These are phyloP conservation scores for Diplogelasinospora grovesii DNA, from an alignment of 495 filamentous ascomycete genomes.

Conservation along the genomic window DNA sequence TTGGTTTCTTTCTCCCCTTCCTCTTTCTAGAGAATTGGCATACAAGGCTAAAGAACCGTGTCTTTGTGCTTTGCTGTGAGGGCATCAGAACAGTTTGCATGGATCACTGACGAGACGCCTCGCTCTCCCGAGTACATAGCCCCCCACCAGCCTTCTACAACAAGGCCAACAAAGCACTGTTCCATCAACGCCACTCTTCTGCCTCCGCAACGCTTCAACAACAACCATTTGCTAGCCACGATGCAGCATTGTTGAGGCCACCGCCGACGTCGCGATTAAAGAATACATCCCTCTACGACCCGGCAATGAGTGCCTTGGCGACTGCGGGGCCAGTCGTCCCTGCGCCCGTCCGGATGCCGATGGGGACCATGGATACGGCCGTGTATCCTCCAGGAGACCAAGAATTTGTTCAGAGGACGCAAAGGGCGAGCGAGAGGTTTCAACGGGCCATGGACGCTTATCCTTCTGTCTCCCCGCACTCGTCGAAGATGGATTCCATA, in stretches of 20 bases:
- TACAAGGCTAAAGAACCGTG: too few relatives aligned
- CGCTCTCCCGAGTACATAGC: not conserved
- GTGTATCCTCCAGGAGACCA: constrained; percentile 22
- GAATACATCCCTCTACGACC: not conserved
- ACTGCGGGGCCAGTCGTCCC: not conserved
- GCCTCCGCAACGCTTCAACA: not conserved
- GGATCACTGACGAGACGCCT: not conserved
- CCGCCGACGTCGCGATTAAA: not conserved
- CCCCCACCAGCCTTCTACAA: constrained; percentile 2
- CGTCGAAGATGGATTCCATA: not conserved
- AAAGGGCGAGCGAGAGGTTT: constrained; percentile 15
- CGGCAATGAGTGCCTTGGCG: not conserved
- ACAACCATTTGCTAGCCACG: not conserved
- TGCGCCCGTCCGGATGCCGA: not conserved
- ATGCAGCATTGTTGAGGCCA: not conserved
- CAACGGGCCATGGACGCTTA: constrained; percentile 11
- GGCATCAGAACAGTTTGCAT: too few relatives aligned
- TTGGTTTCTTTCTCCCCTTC: too few relatives aligned
- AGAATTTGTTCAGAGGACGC: constrained; percentile 21
- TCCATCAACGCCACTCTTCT: constrained; percentile 1
- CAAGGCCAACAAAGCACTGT: not conserved
- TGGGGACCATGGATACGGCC: constrained; percentile 7
- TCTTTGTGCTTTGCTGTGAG: too few relatives aligned
- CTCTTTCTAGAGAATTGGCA: too few relatives aligned
- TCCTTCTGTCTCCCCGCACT: not conserved